Evolutionary conservation across 495 filamentous ascomycete genomes (phyloP), one percentile per base, ranked within the genome.

Genomic region (Baudoinia panamericana): DNA sequence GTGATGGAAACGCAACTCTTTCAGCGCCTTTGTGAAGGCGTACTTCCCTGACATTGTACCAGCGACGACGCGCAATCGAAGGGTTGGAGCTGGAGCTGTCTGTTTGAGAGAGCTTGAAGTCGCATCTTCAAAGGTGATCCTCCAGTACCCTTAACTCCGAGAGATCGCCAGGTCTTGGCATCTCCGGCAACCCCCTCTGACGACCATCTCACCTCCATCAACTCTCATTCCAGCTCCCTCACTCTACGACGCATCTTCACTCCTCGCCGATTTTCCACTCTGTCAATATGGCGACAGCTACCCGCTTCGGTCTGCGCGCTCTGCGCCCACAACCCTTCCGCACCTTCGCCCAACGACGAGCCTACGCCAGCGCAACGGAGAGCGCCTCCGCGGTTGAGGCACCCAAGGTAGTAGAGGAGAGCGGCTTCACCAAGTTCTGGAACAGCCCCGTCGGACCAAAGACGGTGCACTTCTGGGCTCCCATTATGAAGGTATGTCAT

Each of bases 381-480:
- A 64, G 72, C 30, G 54, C 65, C 30, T 57, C 61, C 29, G 62
- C 61, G 13, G 58, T 69, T 20, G 58, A 64, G 12, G 61, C 63
- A 45, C 59, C 74, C 50, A 12, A 18, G 4, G 22, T 19, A 20
- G 22, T 19, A 20, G 16, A 17, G 5, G 65, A 77, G 59, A 75
- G 62, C 55, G 72, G 64, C 54, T 67, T 82, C 58, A 71, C 75
- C 66, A 73, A 73, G 57, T 66, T 88, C 61, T 92, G 81, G 82
- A 79, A 84, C 61, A 85, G 82, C 63, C 80, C 82, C 13, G 64
- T 93, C 40, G 86, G 86, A 20, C 57, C 92, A 24, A 93, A 93
- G 76, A 97, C 90, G 41, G 86, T 97, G 56, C 90, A 97, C 63
- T 97, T 97, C 67, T 97, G 90, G 80, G 90, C 88, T 18, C 88